Evolutionary conservation across 1,284 basidiomycete genomes (phyloP).

Genomic region (Marasmius sp.): DNA sequence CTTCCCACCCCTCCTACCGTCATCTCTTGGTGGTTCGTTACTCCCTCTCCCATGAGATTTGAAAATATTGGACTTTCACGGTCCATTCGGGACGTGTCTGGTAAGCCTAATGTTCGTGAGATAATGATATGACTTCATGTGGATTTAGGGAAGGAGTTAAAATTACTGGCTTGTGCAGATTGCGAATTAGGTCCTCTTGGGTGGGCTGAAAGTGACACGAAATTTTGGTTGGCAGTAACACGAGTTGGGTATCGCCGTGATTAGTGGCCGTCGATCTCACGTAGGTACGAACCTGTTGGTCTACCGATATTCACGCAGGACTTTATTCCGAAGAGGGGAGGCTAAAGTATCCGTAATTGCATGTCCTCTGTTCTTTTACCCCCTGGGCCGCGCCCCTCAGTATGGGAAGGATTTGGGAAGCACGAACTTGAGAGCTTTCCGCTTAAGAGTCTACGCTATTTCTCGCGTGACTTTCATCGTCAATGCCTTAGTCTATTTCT

Average conservation of each 20-base stretch:
- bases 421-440: no score
- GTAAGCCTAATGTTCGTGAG: no score
- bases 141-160: conserved; percentile 18
- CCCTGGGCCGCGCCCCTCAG: no score
- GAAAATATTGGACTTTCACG: not conserved
- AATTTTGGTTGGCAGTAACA: not conserved
- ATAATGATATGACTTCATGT: no score
- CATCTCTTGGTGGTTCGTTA: not conserved
- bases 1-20: not conserved
- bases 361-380: no score
- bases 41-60: not conserved
- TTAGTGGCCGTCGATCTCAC: no score
- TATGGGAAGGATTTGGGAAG: no score
- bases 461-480: no score
- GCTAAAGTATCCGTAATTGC: no score
- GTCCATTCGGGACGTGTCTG: not conserved
- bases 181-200: conserved; percentile 2
- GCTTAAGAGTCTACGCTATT: no score
- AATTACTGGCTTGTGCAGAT: conserved; percentile 15
- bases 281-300: not conserved
- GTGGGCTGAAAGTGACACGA: not conserved
- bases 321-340: no score
- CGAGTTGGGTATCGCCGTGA: not conserved
- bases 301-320: not conserved
- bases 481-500: no score